These are phyloP conservation scores for Iberis amara DNA, from an alignment of 441 rosid genomes.

Conservation along the genomic window DNA sequence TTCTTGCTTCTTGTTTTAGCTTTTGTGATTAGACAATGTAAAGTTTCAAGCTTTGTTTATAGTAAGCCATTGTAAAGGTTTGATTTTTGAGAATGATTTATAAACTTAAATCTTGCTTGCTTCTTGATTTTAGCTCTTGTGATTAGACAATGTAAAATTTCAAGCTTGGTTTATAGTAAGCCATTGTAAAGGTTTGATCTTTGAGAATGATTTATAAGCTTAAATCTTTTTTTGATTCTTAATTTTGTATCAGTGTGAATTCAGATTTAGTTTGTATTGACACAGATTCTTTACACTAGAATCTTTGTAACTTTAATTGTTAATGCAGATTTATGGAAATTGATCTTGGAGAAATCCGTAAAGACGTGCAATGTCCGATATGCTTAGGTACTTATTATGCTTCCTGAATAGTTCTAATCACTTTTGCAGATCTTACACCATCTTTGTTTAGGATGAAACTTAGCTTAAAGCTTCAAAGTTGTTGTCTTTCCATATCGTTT, in stretches of 20 bases:
- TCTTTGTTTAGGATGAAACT: neutral
- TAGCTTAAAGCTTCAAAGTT: constrained; percentile 1
- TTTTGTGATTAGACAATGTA: too few species aligned
- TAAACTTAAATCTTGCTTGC: too few species aligned
- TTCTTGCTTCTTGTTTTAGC: too few species aligned
- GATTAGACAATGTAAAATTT: neutral
- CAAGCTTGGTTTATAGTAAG: neutral
- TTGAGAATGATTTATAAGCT: too few species aligned
- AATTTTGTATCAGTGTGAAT: neutral
- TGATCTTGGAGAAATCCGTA: constrained; percentile 74
- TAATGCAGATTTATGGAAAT: constrained; percentile 67
- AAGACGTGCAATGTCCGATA: constrained; percentile 91
- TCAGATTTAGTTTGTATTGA: neutral
- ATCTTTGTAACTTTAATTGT: constrained; percentile 1
- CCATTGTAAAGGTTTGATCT: too few species aligned
- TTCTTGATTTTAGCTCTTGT: too few species aligned
- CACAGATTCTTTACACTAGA: constrained; percentile 1
- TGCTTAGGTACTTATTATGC: constrained; percentile 56
- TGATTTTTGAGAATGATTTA: too few species aligned
- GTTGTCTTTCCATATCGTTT: neutral
- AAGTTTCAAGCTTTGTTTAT: too few species aligned
- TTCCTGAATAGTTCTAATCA: neutral
- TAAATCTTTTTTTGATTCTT: too few species aligned
- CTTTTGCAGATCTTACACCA: neutral
- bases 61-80: too few species aligned